Base-by-base conservation (phyloP, 108 stramenopile species). In the Nitzschia putrida region DNA sequence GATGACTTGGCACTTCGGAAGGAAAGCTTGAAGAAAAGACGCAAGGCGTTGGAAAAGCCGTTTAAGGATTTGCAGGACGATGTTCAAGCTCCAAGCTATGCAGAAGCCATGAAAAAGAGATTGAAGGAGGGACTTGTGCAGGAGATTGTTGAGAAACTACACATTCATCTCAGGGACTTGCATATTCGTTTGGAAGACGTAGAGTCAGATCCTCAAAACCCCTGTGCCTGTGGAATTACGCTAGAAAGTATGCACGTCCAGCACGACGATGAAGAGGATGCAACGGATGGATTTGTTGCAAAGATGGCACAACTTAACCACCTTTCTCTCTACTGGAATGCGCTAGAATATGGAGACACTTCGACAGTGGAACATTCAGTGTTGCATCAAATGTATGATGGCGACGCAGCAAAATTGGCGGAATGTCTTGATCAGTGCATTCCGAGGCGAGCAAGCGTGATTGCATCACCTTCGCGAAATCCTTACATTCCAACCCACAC, bases 181-280 rank as follows among this genome's bases (percentile, higher is more conserved):
- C 86, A 87, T 64, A 58, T 90, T 50, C 71, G 89, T 11, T 55
- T 86, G 39, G 89, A 90, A 77, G 89, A 87, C 54, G 47, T 72
- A 9, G 74, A 83, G 51, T 73, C 81, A 13, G 75, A 80, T 77
- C 78, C 82, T 18, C 16, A 20, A 21, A 59, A 79, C 57, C 84
- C 84, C 9, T 87, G 61, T 63, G 78, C 83, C 4, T 79, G 60
- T 52, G 89, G 89, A 8, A 57, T 90, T 22, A 85, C 83, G 6
- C 26, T 87, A 60, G 86, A 90, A 82, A 84, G 81, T 37, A 68
- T 90, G 61, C 86, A 90, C 54, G 49, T 90, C 22, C 80, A 85
- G 41, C 69, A 80, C 44, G 74, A 75, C 52, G 82, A 82, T 10
- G 82, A 81, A 9, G 49, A 51, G 25, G 60, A 69, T 11, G 39